Conservation (phyloP, 2,329 filamentous ascomycete genomes). For the Colletotrichum sp. region DNA sequence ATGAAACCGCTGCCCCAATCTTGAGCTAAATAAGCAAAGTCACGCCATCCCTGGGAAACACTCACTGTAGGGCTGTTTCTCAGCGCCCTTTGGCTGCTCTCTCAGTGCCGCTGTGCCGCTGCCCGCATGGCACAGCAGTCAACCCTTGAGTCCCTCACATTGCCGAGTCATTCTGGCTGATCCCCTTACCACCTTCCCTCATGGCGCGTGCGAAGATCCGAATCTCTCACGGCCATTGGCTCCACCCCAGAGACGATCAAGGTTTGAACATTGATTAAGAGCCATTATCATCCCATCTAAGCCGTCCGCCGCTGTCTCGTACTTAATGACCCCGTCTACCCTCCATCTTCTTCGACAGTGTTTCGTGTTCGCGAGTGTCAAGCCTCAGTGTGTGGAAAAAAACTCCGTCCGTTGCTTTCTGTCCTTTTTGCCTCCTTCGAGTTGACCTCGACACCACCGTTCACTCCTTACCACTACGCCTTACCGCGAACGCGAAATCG, state of each 20-base stretch:
- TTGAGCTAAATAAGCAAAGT: slow-evolving; percentile 1
- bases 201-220: slow-evolving; percentile 6
- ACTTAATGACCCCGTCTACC: background rate
- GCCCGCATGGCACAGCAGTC: background rate
- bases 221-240: slow-evolving; percentile 15
- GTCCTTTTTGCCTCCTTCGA: background rate
- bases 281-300: background rate
- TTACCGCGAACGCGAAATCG: background rate
- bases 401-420: background rate
- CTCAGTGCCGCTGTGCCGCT: background rate
- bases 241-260: slow-evolving; percentile 16
- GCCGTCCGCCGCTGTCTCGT: background rate
- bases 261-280: slow-evolving; percentile 2
- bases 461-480: background rate
- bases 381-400: background rate
- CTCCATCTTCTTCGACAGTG: background rate
- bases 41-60: slow-evolving; percentile 12
- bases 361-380: background rate
- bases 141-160: background rate
- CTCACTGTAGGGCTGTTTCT: background rate
- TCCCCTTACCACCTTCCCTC: background rate
- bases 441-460: background rate
- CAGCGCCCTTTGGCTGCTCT: background rate
- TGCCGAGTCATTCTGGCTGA: slow-evolving; percentile 9
- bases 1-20: slow-evolving; percentile 11